Evolutionary conservation across 2,329 filamentous ascomycete genomes (phyloP).

Genomic region (Trichophyton schoenleinii): DNA sequence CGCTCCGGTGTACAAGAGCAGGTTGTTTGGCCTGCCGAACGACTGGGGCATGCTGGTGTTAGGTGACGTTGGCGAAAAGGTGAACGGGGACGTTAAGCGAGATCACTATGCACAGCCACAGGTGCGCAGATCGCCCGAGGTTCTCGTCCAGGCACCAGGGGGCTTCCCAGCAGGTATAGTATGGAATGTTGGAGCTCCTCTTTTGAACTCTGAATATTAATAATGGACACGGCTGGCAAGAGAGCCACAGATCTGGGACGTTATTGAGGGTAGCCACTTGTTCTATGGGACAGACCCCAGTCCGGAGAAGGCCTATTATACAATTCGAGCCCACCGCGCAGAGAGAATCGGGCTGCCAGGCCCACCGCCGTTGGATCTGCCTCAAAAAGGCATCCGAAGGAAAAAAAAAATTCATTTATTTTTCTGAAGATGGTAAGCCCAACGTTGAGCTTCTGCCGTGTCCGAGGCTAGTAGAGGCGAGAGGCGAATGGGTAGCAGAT

Average conservation of each 20-base stretch:
- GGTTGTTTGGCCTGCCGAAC: constrained; percentile 23
- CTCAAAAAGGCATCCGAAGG: constrained; percentile 22
- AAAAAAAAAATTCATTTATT: constrained; percentile 24
- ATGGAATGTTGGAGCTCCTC: constrained; percentile 20
- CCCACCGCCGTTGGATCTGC: constrained; percentile 21
- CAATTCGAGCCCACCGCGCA: constrained; percentile 20
- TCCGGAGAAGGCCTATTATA: constrained; percentile 12
- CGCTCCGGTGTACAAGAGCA: constrained; percentile 25
- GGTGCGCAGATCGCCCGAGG: constrained; percentile 22
- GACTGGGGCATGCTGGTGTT: constrained; percentile 17
- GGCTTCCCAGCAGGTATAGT: constrained; percentile 20
- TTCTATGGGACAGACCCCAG: constrained; percentile 16
- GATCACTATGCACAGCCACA: constrained; percentile 33
- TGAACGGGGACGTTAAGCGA: constrained; percentile 20
- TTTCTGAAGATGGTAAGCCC: constrained; percentile 26
- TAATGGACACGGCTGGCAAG: not conserved
- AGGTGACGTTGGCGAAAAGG: constrained; percentile 27
- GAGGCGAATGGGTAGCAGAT: constrained; percentile 17
- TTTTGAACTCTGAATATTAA: not conserved
- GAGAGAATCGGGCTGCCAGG: constrained; percentile 19
- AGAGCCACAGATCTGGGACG: constrained; percentile 10
- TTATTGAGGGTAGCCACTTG: constrained; percentile 11
- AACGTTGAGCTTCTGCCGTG: constrained; percentile 5
- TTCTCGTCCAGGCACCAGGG: constrained; percentile 19
- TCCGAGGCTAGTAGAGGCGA: not conserved